phyloP scores from a whole-genome alignment of 1,284 basidiomycete genomes.

The Rugosomyces carneus region DNA sequence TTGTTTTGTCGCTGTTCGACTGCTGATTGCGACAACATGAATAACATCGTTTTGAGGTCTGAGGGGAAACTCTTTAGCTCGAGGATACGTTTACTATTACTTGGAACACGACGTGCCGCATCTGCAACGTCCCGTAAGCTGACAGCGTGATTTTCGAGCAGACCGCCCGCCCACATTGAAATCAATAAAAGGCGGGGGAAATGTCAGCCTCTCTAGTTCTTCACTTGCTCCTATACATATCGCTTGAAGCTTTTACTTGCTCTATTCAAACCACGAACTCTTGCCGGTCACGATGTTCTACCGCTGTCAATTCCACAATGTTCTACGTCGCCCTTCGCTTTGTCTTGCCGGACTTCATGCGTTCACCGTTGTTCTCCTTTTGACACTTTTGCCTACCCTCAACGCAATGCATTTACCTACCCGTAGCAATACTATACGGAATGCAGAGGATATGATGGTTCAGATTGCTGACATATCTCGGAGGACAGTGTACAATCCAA shows the following conservation, averaged over 20 bases:
- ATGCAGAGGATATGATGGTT: background rate
- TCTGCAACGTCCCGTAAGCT: too few species aligned
- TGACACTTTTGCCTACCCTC: background rate
- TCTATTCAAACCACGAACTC: slow-evolving; percentile 7
- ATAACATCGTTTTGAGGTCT: too few species aligned
- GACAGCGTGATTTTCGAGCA: too few species aligned
- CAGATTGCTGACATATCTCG: slow-evolving; percentile 8
- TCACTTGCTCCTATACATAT: background rate
- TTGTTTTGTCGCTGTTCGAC: too few species aligned
- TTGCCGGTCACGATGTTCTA: slow-evolving; percentile 24
- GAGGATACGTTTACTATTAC: too few species aligned
- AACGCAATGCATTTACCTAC: background rate
- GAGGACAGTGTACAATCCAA: slow-evolving; percentile 23
- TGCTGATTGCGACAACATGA: too few species aligned
- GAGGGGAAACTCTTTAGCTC: too few species aligned
- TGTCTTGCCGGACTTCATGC: slow-evolving; percentile 5
- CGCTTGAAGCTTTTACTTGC: background rate
- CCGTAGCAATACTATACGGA: background rate
- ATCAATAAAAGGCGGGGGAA: background rate
- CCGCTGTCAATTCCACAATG: slow-evolving; percentile 9
- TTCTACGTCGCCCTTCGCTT: slow-evolving; percentile 10
- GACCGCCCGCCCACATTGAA: background rate
- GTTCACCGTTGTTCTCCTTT: slow-evolving; percentile 10
- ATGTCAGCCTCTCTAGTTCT: background rate
- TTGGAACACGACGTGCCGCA: too few species aligned